These are phyloP conservation scores for Hericium rajendrae DNA, from an alignment of 768 basidiomycete genomes.

Conservation along the genomic window DNA sequence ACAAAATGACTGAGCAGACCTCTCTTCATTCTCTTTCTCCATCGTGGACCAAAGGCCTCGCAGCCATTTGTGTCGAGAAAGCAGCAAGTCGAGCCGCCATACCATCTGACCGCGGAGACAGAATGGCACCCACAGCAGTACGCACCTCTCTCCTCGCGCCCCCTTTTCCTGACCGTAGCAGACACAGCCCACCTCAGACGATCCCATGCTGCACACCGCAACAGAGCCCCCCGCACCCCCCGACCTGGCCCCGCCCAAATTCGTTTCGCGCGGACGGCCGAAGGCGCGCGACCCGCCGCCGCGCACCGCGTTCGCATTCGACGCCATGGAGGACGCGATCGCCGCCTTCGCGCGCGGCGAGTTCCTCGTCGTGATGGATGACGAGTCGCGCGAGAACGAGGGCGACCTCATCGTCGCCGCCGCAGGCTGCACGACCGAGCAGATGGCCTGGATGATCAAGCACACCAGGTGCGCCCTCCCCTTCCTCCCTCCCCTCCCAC, in stretches of 20 bases:
- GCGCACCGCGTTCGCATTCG: constrained; percentile 52
- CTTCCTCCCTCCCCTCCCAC: not conserved
- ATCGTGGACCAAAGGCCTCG: not conserved
- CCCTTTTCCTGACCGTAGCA: not conserved
- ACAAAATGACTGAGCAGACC: not conserved
- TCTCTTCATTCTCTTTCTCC: not conserved
- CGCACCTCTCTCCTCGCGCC: not conserved
- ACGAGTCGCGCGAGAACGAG: constrained; percentile 92
- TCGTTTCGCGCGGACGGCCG: constrained; percentile 13
- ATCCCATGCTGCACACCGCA: too few species aligned
- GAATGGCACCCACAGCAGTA: not conserved
- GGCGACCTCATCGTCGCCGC: constrained; percentile 93
- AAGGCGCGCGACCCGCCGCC: constrained; percentile 12
- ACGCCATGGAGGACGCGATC: constrained; percentile 72
- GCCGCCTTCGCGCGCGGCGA: constrained; percentile 70
- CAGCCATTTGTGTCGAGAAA: too few species aligned
- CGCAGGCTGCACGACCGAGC: constrained; percentile 76
- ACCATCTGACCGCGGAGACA: not conserved
- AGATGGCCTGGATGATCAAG: constrained; percentile 99
- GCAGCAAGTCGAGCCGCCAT: too few species aligned
- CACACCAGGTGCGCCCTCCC: constrained; percentile 73
- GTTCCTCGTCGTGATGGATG: constrained; percentile 96
- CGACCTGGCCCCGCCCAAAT: constrained; percentile 10
- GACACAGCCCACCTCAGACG: not conserved
- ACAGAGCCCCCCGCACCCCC: not conserved